Evolutionary conservation across 192 early-diverging fungal species (phyloP), one percentile per base, ranked within the genome.

Genomic region (Gonapodya prolifera): DNA sequence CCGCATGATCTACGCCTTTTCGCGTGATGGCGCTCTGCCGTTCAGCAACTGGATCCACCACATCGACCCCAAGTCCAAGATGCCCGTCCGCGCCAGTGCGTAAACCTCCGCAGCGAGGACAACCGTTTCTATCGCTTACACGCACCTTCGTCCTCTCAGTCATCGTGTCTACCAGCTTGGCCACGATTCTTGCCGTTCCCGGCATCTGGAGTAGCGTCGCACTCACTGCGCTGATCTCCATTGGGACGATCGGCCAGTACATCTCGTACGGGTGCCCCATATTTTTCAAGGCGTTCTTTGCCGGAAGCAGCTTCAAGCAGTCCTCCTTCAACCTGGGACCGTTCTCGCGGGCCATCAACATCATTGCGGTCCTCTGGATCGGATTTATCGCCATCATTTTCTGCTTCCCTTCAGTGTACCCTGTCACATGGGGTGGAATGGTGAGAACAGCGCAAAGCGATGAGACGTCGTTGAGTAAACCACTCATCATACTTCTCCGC

Each of bases 1-100:
- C 33, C 84, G 87, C 34, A 88, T 88, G 87, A 84, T 88, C 34
- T 88, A 83, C 69, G 87, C 87, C 0, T 88, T 88, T 77, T 84
- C 87, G 31, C 82, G 87, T 32, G 87, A 88, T 69, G 87, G 87
- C 34, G 87, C 87, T 32, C 75, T 88, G 78, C 71, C 33, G 23
- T 1, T 0, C 77, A 73, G 71, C 71, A 73, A 73, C 18, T 73
- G 71, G 71, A 35, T 84, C 0, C 61, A 85, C 34, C 87, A 86
- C 45, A 83, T 77, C 34, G 77, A 86, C 28, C 81, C 85, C 35
- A 82, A 80, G 35, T 82, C 86, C 8, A 81, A 84, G 23, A 79
- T 80, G 2, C 87, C 87, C 45, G 83, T 88, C 0, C 76, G 75
- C 0, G 87, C 87, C 0, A 61, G 45, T 61, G 45, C 8, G 45